Base-by-base conservation (phyloP, 257 asterid species). In the Solanum piurae region DNA sequence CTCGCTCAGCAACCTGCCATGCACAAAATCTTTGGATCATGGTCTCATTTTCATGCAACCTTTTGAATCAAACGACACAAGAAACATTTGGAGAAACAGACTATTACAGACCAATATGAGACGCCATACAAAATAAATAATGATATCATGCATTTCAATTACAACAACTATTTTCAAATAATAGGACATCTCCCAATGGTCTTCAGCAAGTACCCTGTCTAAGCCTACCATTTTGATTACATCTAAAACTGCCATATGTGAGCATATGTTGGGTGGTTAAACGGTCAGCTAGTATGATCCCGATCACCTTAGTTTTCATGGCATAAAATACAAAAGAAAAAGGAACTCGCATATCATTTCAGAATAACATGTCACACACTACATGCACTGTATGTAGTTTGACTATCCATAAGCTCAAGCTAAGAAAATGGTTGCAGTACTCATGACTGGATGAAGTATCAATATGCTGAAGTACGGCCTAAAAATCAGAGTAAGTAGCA, bases 1-100 rank as follows among this genome's bases (percentile, higher is more conserved):
- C 98, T 37, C 96, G 90, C 85, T 96, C 98, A 73, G 99, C 96
- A 82, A 96, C 99, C 99, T 96, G 94, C 87, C 91, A 86, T 31
- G 49, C 66, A 88, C 68, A 77, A 72, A 86, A 33, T 10, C 46
- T 86, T 69, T 46, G 34, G 27, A 21, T 84, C 14, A 77, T 76
- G n/a, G 4, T 13, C 23, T 46, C 85, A 80, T 80, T 46, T 42
- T 27, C 16, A 5, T 80, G 42, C 85, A 46, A 80, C 42, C 68
- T 80, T 80, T 40, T 18, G 68, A 80, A 79, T n/a, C 38, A 44
- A 74, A 29, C 16, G 13, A 44, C 64, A 27, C 37, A 79, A 27
- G 66, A 44, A 79, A 27, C 85, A 44, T 79, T 79, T 12, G 37
- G 37, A 79, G 44, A 13, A 77, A n/a, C 12, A 77, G 29, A 77